phyloP scores from a whole-genome alignment of 495 filamentous ascomycete genomes.

The Daldinia decipiens region DNA sequence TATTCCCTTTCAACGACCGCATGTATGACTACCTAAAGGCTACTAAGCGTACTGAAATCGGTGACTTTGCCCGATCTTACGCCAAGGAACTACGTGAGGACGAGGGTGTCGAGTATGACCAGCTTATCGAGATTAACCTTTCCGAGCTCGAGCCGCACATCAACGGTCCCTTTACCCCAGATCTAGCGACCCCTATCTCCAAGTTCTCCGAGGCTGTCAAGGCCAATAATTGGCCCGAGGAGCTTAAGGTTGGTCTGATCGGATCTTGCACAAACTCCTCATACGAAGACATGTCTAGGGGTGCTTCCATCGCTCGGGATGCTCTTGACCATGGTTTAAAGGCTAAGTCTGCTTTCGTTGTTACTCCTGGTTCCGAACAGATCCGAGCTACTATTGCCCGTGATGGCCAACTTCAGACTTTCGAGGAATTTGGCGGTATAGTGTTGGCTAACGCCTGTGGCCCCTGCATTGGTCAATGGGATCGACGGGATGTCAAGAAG shows the following conservation, averaged over 20 bases:
- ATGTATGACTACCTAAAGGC: slow-evolving; percentile 95
- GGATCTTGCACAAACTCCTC: slow-evolving; percentile 99
- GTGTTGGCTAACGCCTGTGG: slow-evolving; percentile 98
- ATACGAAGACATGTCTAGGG: slow-evolving; percentile 98
- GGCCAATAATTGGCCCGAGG: slow-evolving; percentile 94
- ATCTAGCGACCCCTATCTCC: slow-evolving; percentile 97
- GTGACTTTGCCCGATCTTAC: slow-evolving; percentile 86
- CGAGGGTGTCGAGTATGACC: slow-evolving; percentile 94
- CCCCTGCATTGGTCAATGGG: slow-evolving; percentile 86
- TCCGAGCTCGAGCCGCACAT: slow-evolving; percentile 95
- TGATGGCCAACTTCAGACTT: slow-evolving; percentile 93
- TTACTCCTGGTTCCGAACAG: slow-evolving; percentile 97
- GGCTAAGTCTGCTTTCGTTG: slow-evolving; percentile 91
- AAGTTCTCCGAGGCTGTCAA: slow-evolving; percentile 96
- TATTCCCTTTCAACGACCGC: slow-evolving; percentile 98
- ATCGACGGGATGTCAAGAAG: slow-evolving; percentile 94
- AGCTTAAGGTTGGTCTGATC: slow-evolving; percentile 95
- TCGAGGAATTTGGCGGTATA: slow-evolving; percentile 97
- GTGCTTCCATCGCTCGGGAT: slow-evolving; percentile 93
- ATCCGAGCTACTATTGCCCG: slow-evolving; percentile 95
- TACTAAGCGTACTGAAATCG: slow-evolving; percentile 91
- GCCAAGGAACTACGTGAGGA: slow-evolving; percentile 89
- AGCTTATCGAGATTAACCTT: slow-evolving; percentile 95
- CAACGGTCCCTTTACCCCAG: slow-evolving; percentile 99
- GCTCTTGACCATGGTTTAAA: slow-evolving; percentile 94